Base-by-base conservation (phyloP, 169 alveolate genomes). In the Plasmodium relictum region DNA sequence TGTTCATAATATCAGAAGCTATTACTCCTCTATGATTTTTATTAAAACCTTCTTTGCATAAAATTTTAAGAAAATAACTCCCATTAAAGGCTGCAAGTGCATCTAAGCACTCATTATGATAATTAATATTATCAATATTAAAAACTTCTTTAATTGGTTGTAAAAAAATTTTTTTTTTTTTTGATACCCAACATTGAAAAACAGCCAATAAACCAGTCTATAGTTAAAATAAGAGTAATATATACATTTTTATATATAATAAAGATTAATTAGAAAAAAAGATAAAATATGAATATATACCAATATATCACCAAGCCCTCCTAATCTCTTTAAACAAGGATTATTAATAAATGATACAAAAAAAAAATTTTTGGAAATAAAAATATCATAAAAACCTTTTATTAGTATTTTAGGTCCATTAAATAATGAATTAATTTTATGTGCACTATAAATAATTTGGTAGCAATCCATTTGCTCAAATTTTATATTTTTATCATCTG, bases 141-240 rank as follows among this genome's bases (percentile, higher is more conserved):
- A 68, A 95, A 54, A 88, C 94, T 97, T n/a, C 98, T 98, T 76
- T 95, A 90, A n/a, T 97, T 97, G 66, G 97, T 96, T 31, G 97
- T 91, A 71, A 62, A 26, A 78, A 1, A 0, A 3, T 22, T 20
- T 26, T 58, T 85, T 98, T 93, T 87, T 97, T 97, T 62, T 80
- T 66, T 14, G 96, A 89, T 1, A 97, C 97, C 69, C 92, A 42
- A 61, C 91, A 42, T 12, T 72, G 87, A 20, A 96, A 95, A 61
- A 92, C 88, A 61, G 95, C 96, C 18, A 94, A 89, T 37, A 88
- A 88, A 2, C 93, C 93, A 12, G 98, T 97, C 94, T 97, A 94
- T 9, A 96, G 88, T 26, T 18, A 24, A 16, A 24, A 44, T 10
- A 42, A 44, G 44, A 39, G 39, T 31, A 31, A 31, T 31, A 31